Evolutionary conservation across 345 rosid species (phyloP).

Genomic region (Ailanthus altissimus): DNA sequence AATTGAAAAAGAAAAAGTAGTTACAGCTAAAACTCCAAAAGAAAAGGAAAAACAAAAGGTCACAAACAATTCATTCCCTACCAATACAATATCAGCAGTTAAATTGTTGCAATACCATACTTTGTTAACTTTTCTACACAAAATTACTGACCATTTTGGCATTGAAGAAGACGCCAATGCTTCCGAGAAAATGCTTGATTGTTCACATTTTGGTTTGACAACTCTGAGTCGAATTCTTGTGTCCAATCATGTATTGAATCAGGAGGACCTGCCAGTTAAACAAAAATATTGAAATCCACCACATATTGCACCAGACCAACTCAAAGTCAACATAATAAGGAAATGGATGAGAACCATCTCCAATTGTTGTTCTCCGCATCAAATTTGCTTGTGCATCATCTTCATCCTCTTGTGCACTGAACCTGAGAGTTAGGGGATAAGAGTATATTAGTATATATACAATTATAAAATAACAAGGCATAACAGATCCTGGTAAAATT

Average conservation of each 20-base stretch:
- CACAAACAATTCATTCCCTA: slow-evolving; percentile 9
- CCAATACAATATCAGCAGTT: slow-evolving; percentile 12
- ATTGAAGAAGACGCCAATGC: slow-evolving; percentile 99
- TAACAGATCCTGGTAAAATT: not conserved
- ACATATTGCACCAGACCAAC: slow-evolving; percentile 25
- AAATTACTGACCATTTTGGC: slow-evolving; percentile 81
- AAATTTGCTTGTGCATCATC: slow-evolving; percentile 60
- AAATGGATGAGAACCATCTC: slow-evolving; percentile 65
- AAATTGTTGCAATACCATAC: not conserved
- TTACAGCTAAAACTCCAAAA: not conserved
- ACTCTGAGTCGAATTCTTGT: slow-evolving; percentile 68
- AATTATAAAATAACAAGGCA: not conserved
- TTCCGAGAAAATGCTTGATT: slow-evolving; percentile 94
- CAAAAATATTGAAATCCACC: slow-evolving; percentile 29
- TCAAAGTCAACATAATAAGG: slow-evolving; percentile 18
- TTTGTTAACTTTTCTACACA: not conserved
- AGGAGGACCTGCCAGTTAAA: slow-evolving; percentile 69
- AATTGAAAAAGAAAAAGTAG: slow-evolving; percentile 7
- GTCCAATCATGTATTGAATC: slow-evolving; percentile 92
- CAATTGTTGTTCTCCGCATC: slow-evolving; percentile 86
- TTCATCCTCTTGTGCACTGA: slow-evolving; percentile 90
- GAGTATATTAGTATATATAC: not conserved
- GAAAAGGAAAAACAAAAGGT: slow-evolving; percentile 15
- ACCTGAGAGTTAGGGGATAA: slow-evolving; percentile 41
- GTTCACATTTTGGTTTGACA: slow-evolving; percentile 66